Percentiles rank a stretch among this genome's conserved stretches.
Conservation (phyloP, 306 rosid genomes). For the Trifolium fragiferum region DNA sequence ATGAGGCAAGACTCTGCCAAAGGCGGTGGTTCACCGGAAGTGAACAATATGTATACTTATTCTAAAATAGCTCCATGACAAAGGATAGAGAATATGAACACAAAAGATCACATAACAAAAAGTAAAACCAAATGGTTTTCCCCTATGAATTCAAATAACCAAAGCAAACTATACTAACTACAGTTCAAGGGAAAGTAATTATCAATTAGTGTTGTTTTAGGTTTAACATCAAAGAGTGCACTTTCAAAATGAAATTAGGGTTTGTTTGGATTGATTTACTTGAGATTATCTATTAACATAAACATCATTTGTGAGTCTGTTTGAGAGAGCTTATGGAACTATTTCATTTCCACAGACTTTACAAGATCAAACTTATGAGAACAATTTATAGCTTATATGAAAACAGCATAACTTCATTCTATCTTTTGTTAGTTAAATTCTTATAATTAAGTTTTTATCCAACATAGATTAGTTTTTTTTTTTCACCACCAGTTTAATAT, state of each 20-base stretch:
- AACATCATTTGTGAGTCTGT: background rate
- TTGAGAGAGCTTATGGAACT: background rate
- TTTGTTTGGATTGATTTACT: background rate
- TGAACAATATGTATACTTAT: conserved; percentile 4
- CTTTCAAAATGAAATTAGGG: conserved; percentile 16
- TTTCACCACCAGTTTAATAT: too few species aligned
- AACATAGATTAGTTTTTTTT: too few species aligned
- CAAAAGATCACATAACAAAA: conserved; percentile 1
- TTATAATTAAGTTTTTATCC: too few species aligned
- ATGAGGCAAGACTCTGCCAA: conserved; percentile 16
- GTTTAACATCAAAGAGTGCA: conserved; percentile 23
- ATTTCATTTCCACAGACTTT: background rate
- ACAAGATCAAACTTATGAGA: background rate
- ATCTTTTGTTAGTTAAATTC: too few species aligned
- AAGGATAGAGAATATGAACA: conserved; percentile 17
- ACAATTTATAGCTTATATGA: background rate
- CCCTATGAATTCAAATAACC: conserved; percentile 23
- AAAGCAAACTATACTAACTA: background rate
- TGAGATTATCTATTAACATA: background rate
- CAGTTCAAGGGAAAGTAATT: conserved; percentile 3
- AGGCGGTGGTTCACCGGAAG: background rate
- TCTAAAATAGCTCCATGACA: conserved; percentile 11
- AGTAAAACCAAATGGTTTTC: background rate
- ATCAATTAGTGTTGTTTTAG: conserved; percentile 9
- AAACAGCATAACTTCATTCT: background rate